phyloP scores from a whole-genome alignment of 2,329 filamentous ascomycete genomes.

The Seiridium cupressi region DNA sequence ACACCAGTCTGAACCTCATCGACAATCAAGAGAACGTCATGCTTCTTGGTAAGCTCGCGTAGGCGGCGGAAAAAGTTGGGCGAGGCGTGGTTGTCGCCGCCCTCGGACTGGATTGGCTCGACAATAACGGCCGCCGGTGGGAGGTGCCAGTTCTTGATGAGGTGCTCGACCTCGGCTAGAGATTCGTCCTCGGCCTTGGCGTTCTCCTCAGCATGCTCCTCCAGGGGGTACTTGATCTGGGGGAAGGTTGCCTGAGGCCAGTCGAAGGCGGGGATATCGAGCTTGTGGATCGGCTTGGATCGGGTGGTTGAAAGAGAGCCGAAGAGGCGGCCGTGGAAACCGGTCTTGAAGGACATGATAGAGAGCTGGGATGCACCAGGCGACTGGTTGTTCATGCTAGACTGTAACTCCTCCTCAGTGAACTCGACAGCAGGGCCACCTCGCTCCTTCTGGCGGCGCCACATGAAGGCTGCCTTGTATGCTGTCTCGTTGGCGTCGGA shows the following conservation, averaged over 20 bases:
- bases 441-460: slow-evolving; percentile 76
- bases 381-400: slow-evolving; percentile 75
- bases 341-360: slow-evolving; percentile 85
- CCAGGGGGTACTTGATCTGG: slow-evolving; percentile 79
- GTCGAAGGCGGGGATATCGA: slow-evolving; percentile 92
- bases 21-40: slow-evolving; percentile 82
- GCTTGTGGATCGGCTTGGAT: slow-evolving; percentile 91
- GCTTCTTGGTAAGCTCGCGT: slow-evolving; percentile 73
- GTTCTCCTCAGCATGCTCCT: slow-evolving; percentile 77
- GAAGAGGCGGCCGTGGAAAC: slow-evolving; percentile 89
- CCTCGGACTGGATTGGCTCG: slow-evolving; percentile 91
- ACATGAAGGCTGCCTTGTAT: slow-evolving; percentile 96
- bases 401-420: slow-evolving; percentile 70
- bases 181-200: slow-evolving; percentile 77
- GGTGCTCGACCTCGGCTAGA: slow-evolving; percentile 77
- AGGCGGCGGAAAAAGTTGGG: slow-evolving; percentile 84
- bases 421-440: slow-evolving; percentile 78
- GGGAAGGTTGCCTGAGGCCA: slow-evolving; percentile 93
- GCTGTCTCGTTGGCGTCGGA: slow-evolving; percentile 93
- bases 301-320: slow-evolving; percentile 84
- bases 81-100: slow-evolving; percentile 90
- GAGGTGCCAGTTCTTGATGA: slow-evolving; percentile 76
- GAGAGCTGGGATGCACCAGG: slow-evolving; percentile 78
- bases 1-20: slow-evolving; percentile 95
- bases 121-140: slow-evolving; percentile 81